Conservation (phyloP, 2,329 filamentous ascomycete species). For the Arthrobotrys entomopaga region DNA sequence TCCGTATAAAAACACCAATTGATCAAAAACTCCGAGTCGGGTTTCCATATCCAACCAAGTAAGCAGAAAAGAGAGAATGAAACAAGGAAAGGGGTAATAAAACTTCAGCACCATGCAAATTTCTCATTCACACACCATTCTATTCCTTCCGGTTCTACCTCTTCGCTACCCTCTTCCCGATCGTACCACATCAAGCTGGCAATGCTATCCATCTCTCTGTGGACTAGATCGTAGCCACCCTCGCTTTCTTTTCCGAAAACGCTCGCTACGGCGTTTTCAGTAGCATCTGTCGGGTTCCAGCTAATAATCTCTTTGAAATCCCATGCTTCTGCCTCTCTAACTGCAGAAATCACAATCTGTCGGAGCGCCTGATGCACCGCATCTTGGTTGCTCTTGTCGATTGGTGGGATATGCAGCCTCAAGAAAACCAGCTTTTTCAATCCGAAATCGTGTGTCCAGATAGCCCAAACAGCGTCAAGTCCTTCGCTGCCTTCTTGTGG, state of each 20-base stretch:
- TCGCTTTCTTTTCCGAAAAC: conserved; percentile 36
- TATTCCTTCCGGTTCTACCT: conserved; percentile 39
- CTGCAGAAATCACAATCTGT: conserved; percentile 37
- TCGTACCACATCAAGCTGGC: conserved; percentile 55
- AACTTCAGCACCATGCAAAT: conserved; percentile 50
- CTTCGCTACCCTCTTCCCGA: conserved; percentile 33
- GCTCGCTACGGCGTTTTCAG: conserved; percentile 31
- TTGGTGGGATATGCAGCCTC: conserved; percentile 34
- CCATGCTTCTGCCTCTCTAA: conserved; percentile 39
- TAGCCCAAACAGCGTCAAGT: conserved; percentile 36
- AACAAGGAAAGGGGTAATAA: conserved; percentile 16
- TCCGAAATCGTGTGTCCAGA: conserved; percentile 52
- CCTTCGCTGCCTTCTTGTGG: conserved; percentile 47
- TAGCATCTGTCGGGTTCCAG: conserved; percentile 46
- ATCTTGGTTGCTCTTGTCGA: conserved; percentile 27
- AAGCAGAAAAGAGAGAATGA: background rate
- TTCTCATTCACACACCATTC: conserved; percentile 53
- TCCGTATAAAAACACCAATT: background rate
- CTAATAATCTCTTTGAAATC: conserved; percentile 45
- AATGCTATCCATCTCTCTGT: conserved; percentile 54
- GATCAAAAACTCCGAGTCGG: background rate
- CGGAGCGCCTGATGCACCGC: conserved; percentile 26
- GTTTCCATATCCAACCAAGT: background rate
- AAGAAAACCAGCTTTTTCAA: conserved; percentile 47
- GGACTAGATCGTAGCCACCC: conserved; percentile 45